phyloP scores from a whole-genome alignment of 2,329 filamentous ascomycete genomes.

The Venturia nashicola region DNA sequence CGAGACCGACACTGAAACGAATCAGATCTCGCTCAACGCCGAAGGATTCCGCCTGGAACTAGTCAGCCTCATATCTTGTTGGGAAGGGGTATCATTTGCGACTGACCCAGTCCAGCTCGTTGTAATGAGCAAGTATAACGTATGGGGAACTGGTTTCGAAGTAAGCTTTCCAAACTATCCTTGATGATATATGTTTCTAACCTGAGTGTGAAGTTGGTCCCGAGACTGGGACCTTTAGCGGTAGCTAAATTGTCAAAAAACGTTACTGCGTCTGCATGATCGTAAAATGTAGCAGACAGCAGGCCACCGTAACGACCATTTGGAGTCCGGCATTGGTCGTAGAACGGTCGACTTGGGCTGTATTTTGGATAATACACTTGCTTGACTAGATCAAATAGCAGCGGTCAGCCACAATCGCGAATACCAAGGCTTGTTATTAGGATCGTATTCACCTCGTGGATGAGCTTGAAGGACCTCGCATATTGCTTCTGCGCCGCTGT shows the following conservation, averaged over 20 bases:
- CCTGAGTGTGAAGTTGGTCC: slow-evolving; percentile 89
- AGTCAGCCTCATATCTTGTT: background rate
- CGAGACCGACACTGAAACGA: slow-evolving; percentile 79
- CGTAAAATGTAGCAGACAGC: slow-evolving; percentile 70
- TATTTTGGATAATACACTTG: slow-evolving; percentile 79
- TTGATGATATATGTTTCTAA: slow-evolving; percentile 12
- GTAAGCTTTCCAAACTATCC: background rate
- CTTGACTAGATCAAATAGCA: slow-evolving; percentile 43
- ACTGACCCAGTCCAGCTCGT: slow-evolving; percentile 75
- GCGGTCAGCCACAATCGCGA: background rate
- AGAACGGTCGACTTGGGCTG: slow-evolving; percentile 55
- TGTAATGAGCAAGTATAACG: slow-evolving; percentile 81
- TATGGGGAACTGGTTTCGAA: slow-evolving; percentile 57
- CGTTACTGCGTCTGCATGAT: slow-evolving; percentile 54
- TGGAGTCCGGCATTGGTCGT: slow-evolving; percentile 64
- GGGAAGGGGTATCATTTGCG: background rate
- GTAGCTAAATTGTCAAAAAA: slow-evolving; percentile 84
- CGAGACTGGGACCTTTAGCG: slow-evolving; percentile 85
- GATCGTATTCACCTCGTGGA: slow-evolving; percentile 31
- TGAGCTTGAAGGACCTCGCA: slow-evolving; percentile 56
- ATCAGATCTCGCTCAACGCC: slow-evolving; percentile 73
- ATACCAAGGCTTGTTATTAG: background rate
- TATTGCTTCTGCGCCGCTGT: slow-evolving; percentile 72
- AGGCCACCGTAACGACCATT: slow-evolving; percentile 81
- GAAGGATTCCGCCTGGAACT: slow-evolving; percentile 50